Evolutionary conservation across 31 red algal genomes (phyloP).

Genomic region (Asparagopsis taxiformis): DNA sequence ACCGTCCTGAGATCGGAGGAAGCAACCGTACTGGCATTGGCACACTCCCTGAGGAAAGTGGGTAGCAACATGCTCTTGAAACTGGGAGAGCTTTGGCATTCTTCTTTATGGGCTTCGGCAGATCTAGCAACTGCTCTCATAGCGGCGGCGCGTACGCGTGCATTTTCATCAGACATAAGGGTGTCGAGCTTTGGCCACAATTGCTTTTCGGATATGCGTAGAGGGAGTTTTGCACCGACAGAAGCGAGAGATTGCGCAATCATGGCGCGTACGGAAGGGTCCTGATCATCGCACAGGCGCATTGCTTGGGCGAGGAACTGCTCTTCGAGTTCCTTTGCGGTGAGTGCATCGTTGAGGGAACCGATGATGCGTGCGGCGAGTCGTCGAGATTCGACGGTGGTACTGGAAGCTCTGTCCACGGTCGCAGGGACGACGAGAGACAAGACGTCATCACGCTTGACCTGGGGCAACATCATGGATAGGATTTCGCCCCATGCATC

Average conservation of each 20-base stretch:
- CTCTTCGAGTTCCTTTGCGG: slow-evolving; percentile 68
- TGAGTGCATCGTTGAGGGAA: slow-evolving; percentile 70
- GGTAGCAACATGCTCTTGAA: slow-evolving; percentile 73
- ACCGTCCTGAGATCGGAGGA: slow-evolving; percentile 81
- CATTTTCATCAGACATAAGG: slow-evolving; percentile 71
- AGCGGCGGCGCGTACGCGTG: slow-evolving; percentile 71
- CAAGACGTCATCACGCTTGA: slow-evolving; percentile 71
- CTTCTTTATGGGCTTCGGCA: slow-evolving; percentile 66
- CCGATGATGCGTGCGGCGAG: slow-evolving; percentile 81
- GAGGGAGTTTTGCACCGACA: slow-evolving; percentile 69
- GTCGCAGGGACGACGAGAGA: slow-evolving; percentile 75
- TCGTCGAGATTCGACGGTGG: slow-evolving; percentile 68
- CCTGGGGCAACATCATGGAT: slow-evolving; percentile 91
- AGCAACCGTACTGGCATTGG: slow-evolving; percentile 72
- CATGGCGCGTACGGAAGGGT: slow-evolving; percentile 87
- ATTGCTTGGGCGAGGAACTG: slow-evolving; percentile 75
- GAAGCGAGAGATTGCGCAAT: slow-evolving; percentile 76
- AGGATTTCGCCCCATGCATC: slow-evolving; percentile 94
- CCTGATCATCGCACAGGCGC: slow-evolving; percentile 78
- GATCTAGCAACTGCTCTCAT: slow-evolving; percentile 84
- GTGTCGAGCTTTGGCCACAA: slow-evolving; percentile 78
- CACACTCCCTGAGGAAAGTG: slow-evolving; percentile 77
- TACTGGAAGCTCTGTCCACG: slow-evolving; percentile 63
- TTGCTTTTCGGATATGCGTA: slow-evolving; percentile 75
- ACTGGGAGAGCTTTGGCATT: slow-evolving; percentile 44